These are phyloP conservation scores for Nannizzia gypsea DNA, from an alignment of 2,329 filamentous ascomycete genomes.

Conservation along the genomic window DNA sequence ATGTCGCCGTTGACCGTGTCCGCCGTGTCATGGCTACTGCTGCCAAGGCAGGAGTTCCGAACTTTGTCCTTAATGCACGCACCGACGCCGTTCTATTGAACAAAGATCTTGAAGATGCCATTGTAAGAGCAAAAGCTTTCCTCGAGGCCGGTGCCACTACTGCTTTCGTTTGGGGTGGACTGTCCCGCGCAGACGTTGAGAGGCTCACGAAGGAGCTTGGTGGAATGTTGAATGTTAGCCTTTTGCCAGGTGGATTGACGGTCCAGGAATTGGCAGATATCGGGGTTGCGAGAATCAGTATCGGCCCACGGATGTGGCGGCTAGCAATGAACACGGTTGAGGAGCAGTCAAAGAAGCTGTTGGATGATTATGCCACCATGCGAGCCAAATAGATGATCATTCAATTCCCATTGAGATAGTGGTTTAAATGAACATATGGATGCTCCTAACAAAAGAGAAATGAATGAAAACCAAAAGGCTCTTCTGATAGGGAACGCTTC, in stretches of 20 bases:
- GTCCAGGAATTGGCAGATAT: slow-evolving; percentile 36
- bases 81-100: slow-evolving; percentile 41
- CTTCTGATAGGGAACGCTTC: too few species aligned
- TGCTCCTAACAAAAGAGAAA: too few species aligned
- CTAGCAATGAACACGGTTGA: slow-evolving; percentile 25
- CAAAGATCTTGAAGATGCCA: slow-evolving; percentile 36
- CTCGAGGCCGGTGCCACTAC: slow-evolving; percentile 47
- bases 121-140: slow-evolving; percentile 45
- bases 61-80: slow-evolving; percentile 48
- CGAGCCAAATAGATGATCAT: slow-evolving; percentile 6
- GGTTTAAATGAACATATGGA: too few species aligned
- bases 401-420: not conserved
- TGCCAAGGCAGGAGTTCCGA: slow-evolving; percentile 37
- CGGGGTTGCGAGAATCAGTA: slow-evolving; percentile 45
- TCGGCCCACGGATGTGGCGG: slow-evolving; percentile 40
- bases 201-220: slow-evolving; percentile 38
- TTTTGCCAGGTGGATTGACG: slow-evolving; percentile 33
- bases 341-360: slow-evolving; percentile 11
- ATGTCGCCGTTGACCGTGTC: slow-evolving; percentile 41
- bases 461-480: too few species aligned
- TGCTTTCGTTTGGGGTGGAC: slow-evolving; percentile 50
- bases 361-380: slow-evolving; percentile 13
- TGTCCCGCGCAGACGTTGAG: slow-evolving; percentile 38
- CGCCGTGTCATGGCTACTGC: slow-evolving; percentile 19
- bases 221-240: slow-evolving; percentile 41